Base-by-base conservation (phyloP, 345 rosid species). In the Hirschfeldia incana region DNA sequence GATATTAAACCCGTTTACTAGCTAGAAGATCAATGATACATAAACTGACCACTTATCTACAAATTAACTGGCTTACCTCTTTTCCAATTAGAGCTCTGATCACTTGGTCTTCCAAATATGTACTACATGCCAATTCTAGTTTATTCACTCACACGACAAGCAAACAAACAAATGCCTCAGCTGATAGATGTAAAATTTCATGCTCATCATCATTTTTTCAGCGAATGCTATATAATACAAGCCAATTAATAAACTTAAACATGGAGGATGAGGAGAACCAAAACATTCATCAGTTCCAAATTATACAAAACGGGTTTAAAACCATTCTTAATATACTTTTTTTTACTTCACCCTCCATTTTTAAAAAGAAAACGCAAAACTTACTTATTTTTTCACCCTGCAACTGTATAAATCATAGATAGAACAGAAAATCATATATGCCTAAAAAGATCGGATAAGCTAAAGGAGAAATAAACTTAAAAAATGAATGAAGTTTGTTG, bases 41-140 rank as follows among this genome's bases (percentile, higher is more conserved):
- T 37, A 51, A 32, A 70, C 65, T 0, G 13, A 69, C 1, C 66
- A 53, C 10, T 29, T 33, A 8, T 57, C 36, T 29, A 11, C 26
- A 29, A 21, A 21, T 21, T 21, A 36, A 17, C 28, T 37, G 13
- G 73, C 67, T 72, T 66, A 78, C 81, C 81, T 65, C 57, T 30
- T 9, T 8, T 21, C 46, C 9, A 8, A 29, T 1, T 58, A 9
- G 1, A 55, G 27, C 71, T 72, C 76, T 55, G 44, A 62, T 70
- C 57, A 26, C 81, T 78, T 72, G 61, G 61, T 71, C 76, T 65
- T 71, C 36, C 67, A 71, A 70, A 15, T 26, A 9, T 64, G 46
- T 55, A 51, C 30, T 49, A 51, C 65, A 57, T 65, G 61, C n/a
- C 49, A 72, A 61, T 72, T n/a, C 28, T 55, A 71, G 8, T 5